These are phyloP conservation scores for Bacidia gigantensis DNA, from an alignment of 495 filamentous ascomycete genomes.

Conservation along the genomic window DNA sequence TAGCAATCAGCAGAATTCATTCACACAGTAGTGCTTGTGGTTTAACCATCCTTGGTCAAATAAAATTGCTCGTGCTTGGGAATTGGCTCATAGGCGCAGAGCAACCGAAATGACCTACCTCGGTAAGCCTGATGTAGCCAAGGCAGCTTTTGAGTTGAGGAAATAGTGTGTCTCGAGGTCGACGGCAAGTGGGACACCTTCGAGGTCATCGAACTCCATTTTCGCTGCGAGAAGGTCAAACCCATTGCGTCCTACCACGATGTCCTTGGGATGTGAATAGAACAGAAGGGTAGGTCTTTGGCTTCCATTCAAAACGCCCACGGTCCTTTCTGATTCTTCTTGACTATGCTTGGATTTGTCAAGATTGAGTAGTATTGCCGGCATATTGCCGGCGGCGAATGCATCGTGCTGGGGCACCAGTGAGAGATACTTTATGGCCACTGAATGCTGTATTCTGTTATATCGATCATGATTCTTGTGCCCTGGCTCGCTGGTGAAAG, in stretches of 20 bases:
- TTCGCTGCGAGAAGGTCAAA: constrained; percentile 21
- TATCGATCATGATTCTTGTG: background rate
- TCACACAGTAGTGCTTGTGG: background rate
- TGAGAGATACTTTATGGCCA: constrained; percentile 9
- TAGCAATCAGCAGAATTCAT: background rate
- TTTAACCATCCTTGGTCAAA: background rate
- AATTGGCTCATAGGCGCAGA: too few species aligned
- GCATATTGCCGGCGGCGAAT: constrained; percentile 20
- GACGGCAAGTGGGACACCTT: constrained; percentile 15
- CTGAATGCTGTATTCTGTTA: background rate
- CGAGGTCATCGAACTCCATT: constrained; percentile 15
- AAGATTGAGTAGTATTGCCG: constrained; percentile 19
- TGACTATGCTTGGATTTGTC: constrained; percentile 13
- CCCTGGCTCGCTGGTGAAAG: constrained; percentile 13
- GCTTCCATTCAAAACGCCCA: constrained; percentile 13
- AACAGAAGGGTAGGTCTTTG: background rate
- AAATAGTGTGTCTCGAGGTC: constrained; percentile 21
- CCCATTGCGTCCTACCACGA: constrained; percentile 14
- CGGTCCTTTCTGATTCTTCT: constrained; percentile 20
- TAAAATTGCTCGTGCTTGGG: background rate
- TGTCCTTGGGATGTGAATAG: background rate
- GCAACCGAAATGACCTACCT: constrained; percentile 13
- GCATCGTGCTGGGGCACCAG: constrained; percentile 24
- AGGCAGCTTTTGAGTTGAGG: constrained; percentile 21
- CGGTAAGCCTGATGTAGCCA: constrained; percentile 17